A percentile compares a stretch with the other conserved stretches of the same genome.
phyloP scores from a whole-genome alignment of 805 yeast genomes.

The Ogataea nitratoaversa region DNA sequence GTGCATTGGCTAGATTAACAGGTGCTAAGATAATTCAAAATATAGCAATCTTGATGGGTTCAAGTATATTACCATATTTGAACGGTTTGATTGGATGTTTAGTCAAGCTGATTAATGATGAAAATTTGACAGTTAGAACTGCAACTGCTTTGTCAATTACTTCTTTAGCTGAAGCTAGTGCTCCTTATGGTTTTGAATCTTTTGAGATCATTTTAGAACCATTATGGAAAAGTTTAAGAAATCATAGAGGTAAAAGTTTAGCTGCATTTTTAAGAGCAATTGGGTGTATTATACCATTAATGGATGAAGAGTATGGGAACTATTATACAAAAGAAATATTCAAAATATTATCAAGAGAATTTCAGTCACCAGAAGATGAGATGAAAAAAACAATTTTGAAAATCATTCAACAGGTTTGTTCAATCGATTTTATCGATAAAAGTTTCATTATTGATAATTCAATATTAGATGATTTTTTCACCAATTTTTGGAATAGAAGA shows the following conservation, averaged over 20 bases:
- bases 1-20: conserved; percentile 81
- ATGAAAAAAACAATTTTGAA: conserved; percentile 71
- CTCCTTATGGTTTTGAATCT: conserved; percentile 87
- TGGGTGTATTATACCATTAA: conserved; percentile 77
- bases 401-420: conserved; percentile 64
- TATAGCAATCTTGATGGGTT: conserved; percentile 62
- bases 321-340: conserved; percentile 75
- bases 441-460: conserved; percentile 48
- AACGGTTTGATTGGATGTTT: conserved; percentile 61
- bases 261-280: conserved; percentile 75
- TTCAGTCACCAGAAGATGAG: conserved; percentile 80
- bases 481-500: conserved; percentile 78
- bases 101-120: conserved; percentile 57
- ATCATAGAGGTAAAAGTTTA: conserved; percentile 72
- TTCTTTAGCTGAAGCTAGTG: conserved; percentile 72
- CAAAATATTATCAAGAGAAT: conserved; percentile 64
- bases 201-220: conserved; percentile 74
- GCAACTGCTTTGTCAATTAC: conserved; percentile 70
- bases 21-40: conserved; percentile 78
- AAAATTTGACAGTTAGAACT: conserved; percentile 60
- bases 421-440: conserved; percentile 52
- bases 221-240: conserved; percentile 72
- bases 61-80: conserved; percentile 71
- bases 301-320: conserved; percentile 78
- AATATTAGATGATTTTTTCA: conserved; percentile 54